Evolutionary conservation across 2,329 filamentous ascomycete species (phyloP).

Genomic region (Orbilia blumenaviensis): DNA sequence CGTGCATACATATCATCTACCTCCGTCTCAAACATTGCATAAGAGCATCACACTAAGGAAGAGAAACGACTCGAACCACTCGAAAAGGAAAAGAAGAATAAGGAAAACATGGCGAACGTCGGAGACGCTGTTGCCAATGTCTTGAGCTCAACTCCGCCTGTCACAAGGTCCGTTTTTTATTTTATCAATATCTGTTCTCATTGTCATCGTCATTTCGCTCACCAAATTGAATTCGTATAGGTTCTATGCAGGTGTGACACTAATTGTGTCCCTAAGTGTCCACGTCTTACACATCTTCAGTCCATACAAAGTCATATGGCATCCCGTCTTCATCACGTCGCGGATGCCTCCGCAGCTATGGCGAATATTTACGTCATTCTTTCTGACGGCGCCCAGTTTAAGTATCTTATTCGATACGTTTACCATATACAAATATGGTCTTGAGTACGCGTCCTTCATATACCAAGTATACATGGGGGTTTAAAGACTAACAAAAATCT

Average conservation of each 20-base stretch:
- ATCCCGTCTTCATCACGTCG: constrained; percentile 26
- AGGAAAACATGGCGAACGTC: constrained; percentile 45
- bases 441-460: constrained; percentile 22
- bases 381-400: constrained; percentile 18
- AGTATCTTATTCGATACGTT: constrained; percentile 42
- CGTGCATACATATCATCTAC: no score
- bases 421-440: constrained; percentile 44
- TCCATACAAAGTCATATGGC: constrained; percentile 35
- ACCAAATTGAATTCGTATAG: background rate
- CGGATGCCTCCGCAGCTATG: constrained; percentile 49
- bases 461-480: background rate
- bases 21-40: background rate
- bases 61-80: background rate
- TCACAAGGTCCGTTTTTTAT: constrained; percentile 40
- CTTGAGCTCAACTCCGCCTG: constrained; percentile 34
- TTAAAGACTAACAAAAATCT: background rate
- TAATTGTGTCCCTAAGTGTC: constrained; percentile 13
- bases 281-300: constrained; percentile 26
- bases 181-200: background rate
- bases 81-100: no score
- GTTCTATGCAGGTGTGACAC: constrained; percentile 41
- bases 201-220: background rate
- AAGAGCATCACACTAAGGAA: background rate
- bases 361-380: constrained; percentile 46
- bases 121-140: constrained; percentile 40